Conservation (phyloP, 331 rosid species). For the Arachis monticola region DNA sequence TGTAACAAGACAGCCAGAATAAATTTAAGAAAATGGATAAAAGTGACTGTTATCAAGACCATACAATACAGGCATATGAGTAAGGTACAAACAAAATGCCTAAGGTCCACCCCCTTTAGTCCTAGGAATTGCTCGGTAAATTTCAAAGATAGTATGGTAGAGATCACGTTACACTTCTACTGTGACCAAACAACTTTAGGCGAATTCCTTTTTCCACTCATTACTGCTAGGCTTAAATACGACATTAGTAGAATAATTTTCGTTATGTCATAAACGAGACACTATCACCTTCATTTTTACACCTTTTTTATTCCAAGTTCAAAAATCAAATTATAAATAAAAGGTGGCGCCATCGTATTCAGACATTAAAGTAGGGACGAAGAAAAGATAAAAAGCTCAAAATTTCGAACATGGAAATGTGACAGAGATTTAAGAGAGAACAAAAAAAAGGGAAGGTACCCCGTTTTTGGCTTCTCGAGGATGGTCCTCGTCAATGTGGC, state of each 20-base stretch:
- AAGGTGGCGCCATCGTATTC: not conserved
- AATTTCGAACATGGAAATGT: not conserved
- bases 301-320: not conserved
- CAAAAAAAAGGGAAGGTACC: slow-evolving; percentile 48
- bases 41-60: not conserved
- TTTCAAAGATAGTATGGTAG: no score
- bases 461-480: slow-evolving; percentile 78
- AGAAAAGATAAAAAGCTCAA: not conserved
- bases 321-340: not conserved
- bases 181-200: no score
- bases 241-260: not conserved
- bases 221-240: no score
- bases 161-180: no score
- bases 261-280: not conserved
- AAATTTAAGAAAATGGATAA: not conserved
- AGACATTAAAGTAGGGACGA: not conserved
- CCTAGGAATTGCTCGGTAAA: no score
- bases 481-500: slow-evolving; percentile 94
- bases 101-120: not conserved
- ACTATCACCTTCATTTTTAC: not conserved
- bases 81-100: not conserved
- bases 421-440: no score
- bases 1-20: slow-evolving; percentile 2
- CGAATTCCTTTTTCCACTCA: not conserved
- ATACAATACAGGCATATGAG: not conserved